Evolutionary conservation across 495 filamentous ascomycete species (phyloP).

Genomic region (Tuber borchii): DNA sequence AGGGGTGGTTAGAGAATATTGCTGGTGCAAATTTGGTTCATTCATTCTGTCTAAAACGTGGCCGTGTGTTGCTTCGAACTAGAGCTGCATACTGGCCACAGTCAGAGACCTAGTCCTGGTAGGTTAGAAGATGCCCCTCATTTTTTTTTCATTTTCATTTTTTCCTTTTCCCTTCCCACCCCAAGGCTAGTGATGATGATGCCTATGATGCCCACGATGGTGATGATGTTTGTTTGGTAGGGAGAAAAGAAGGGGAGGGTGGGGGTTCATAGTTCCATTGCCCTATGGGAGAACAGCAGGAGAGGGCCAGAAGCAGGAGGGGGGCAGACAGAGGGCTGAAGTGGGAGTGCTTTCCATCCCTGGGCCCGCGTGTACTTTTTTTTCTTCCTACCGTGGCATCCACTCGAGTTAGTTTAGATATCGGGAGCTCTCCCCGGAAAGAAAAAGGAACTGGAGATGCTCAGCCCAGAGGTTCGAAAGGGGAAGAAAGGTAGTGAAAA

Average conservation of each 20-base stretch:
- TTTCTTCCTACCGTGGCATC: neutral
- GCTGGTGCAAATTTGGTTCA: neutral
- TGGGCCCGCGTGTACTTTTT: neutral
- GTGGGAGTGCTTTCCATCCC: neutral
- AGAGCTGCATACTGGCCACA: neutral
- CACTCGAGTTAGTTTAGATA: slow-evolving; percentile 2
- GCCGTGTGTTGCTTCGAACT: neutral
- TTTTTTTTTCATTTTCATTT: neutral
- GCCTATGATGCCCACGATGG: slow-evolving; percentile 4
- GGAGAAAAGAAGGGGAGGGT: neutral
- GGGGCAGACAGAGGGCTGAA: neutral
- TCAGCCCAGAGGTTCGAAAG: neutral
- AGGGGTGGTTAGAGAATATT: neutral
- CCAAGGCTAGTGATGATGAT: neutral
- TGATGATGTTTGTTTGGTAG: neutral
- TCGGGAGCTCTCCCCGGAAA: neutral
- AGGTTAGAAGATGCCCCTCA: neutral
- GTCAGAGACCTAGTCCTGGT: neutral
- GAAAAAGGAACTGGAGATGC: slow-evolving; percentile 5
- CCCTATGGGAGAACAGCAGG: neutral
- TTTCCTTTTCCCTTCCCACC: neutral
- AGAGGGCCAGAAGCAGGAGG: neutral
- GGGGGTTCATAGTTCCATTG: neutral
- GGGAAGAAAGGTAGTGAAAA: neutral
- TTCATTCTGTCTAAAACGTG: neutral